These are phyloP conservation scores for Blepharisma japonicum DNA, from an alignment of 73 alveolate genomes.

Conservation along the genomic window DNA sequence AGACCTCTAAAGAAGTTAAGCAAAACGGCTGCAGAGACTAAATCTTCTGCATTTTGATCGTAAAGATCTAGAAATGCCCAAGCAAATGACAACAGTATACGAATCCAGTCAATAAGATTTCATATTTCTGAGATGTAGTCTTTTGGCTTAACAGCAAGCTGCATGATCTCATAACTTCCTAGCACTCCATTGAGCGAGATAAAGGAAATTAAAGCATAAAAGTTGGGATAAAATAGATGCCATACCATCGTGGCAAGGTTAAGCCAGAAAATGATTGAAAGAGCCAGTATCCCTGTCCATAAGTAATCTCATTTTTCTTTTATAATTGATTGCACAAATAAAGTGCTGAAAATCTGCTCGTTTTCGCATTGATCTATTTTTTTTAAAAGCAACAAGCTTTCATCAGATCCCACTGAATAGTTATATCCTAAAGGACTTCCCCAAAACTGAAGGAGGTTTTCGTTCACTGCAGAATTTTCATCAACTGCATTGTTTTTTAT, in stretches of 20 bases:
- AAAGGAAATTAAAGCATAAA: neutral
- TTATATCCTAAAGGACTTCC: neutral
- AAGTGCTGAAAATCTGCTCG: neutral
- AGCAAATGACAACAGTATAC: neutral
- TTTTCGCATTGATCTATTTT: neutral
- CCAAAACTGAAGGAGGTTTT: neutral
- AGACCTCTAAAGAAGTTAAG: constrained; percentile 27
- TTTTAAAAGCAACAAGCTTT: neutral
- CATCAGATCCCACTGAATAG: neutral
- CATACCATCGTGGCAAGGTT: neutral
- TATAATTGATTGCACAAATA: neutral
- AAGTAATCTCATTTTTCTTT: neutral
- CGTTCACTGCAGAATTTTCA: neutral
- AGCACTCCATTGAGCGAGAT: neutral
- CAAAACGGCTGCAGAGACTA: neutral
- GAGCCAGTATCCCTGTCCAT: neutral
- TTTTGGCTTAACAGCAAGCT: neutral
- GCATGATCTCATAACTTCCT: neutral
- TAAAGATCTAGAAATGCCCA: neutral
- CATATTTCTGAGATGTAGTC: neutral
- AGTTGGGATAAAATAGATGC: neutral
- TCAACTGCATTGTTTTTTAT: neutral
- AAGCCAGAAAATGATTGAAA: neutral
- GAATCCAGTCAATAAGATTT: neutral
- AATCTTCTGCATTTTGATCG: neutral